Base-by-base conservation (phyloP, 176 grass and related monocot species). In the Ensete ventricosum region DNA sequence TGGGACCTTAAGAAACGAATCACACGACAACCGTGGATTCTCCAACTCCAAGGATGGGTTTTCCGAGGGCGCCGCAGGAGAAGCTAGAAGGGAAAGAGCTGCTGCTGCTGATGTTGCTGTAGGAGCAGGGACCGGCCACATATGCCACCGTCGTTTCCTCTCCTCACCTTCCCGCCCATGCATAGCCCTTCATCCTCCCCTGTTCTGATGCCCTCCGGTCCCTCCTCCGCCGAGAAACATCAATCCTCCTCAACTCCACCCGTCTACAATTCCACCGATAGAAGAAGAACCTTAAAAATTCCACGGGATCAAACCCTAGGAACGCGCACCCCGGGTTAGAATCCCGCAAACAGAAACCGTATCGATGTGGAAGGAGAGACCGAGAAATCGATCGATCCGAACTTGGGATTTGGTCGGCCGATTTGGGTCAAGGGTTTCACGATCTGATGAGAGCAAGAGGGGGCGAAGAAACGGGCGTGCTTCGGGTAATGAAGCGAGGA, bases 121-220 rank as follows among this genome's bases (percentile, higher is more conserved):
- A 83, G 87, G 69, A 73, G 80, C 83, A 80, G 86, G 73, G 23
- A 81, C 81, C 53, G 91, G 80, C 89, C 89, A 86, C 93, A 96
- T 96, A 87, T 86, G 87, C 89, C 84, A 85, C 65, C 71, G 81
- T 76, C 79, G 87, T 72, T 83, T 87, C 77, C 74, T 66, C 71
- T 79, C 71, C 64, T 81, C 76, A 85, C 90, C 87, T 89, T 89
- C 77, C 82, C 84, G 63, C 82, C 83, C 89, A 96, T 87, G 87
- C 90, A 96, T 96, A 92, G 84, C 83, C 83, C 55, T 78, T 90
- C 93, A 90, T 89, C 85, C 71, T 90, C 86, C 85, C 87, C 79
- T 81, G 34, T 43, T 43, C 5, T 6, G 0, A 4, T 43, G 34
- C 34, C 34, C 65, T 82, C 77, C 85, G 74, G 83, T 83, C 76